phyloP scores from a whole-genome alignment of 1,284 basidiomycete genomes.

The Leccinum huronense region DNA sequence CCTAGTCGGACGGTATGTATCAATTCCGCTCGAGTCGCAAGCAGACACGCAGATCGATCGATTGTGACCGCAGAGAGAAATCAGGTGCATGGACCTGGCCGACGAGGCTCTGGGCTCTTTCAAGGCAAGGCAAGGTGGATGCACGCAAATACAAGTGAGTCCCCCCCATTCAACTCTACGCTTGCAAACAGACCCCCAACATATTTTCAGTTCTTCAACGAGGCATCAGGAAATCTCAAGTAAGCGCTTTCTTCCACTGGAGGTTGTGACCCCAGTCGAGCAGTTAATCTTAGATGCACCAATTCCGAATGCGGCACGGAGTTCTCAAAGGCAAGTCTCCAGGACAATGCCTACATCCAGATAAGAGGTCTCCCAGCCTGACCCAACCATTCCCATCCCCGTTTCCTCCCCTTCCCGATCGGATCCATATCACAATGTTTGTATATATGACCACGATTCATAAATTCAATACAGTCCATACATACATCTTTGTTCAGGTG shows the following conservation, averaged over 20 bases:
- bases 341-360: slow-evolving; percentile 43
- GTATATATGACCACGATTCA: slow-evolving; percentile 33
- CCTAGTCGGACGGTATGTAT: slow-evolving; percentile 35
- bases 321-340: slow-evolving; percentile 41
- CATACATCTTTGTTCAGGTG: slow-evolving; percentile 18
- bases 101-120: slow-evolving; percentile 41
- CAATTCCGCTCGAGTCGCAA: slow-evolving; percentile 1
- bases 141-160: slow-evolving; percentile 44
- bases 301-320: slow-evolving; percentile 40
- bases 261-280: slow-evolving; percentile 15
- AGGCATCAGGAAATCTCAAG: slow-evolving; percentile 39
- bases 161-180: neutral
- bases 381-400: slow-evolving; percentile 7
- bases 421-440: slow-evolving; percentile 9
- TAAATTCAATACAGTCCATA: slow-evolving; percentile 17
- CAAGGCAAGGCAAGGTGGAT: slow-evolving; percentile 43
- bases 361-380: slow-evolving; percentile 38
- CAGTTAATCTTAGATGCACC: slow-evolving; percentile 33
- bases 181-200: slow-evolving; percentile 12
- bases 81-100: slow-evolving; percentile 44
- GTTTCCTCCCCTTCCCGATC: neutral
- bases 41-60: slow-evolving; percentile 13
- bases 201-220: slow-evolving; percentile 40
- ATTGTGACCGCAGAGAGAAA: slow-evolving; percentile 36
- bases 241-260: slow-evolving; percentile 25